These are phyloP conservation scores for Linnemannia exigua DNA, from an alignment of 192 early-diverging fungal genomes.

Conservation along the genomic window DNA sequence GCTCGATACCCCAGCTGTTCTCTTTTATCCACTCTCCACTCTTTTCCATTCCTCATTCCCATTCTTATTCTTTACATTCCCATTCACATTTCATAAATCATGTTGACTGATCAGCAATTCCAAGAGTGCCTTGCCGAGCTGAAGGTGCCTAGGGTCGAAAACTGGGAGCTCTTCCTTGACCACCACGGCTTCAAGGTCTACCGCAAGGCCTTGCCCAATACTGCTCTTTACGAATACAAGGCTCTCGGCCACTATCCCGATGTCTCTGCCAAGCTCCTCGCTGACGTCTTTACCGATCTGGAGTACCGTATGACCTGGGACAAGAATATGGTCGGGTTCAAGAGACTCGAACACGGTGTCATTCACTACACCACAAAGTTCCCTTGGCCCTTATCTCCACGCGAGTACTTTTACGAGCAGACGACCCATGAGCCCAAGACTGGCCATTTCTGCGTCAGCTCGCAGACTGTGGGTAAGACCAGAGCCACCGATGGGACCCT, in stretches of 20 bases:
- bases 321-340: constrained; percentile 64
- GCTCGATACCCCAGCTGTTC: not conserved
- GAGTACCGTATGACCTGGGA: constrained; percentile 69
- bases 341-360: constrained; percentile 48
- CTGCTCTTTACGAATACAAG: constrained; percentile 64
- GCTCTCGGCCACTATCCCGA: constrained; percentile 61
- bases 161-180: constrained; percentile 60
- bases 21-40: not conserved
- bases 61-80: not conserved
- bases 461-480: constrained; percentile 52
- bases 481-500: constrained; percentile 35
- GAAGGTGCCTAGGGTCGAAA: constrained; percentile 35
- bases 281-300: constrained; percentile 66
- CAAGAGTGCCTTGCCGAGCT: constrained; percentile 48
- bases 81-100: not conserved
- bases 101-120: constrained; percentile 54
- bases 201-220: constrained; percentile 54
- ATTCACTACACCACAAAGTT: constrained; percentile 65
- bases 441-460: constrained; percentile 49
- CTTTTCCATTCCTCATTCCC: not conserved
- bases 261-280: constrained; percentile 56
- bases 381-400: constrained; percentile 64
- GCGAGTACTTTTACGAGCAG: constrained; percentile 66
- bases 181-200: constrained; percentile 59
- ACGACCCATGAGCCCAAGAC: constrained; percentile 52